A percentile compares a stretch with the other conserved stretches of the same genome.
These are phyloP conservation scores for Clarkia xantiana DNA, from an alignment of 345 rosid genomes.

Conservation along the genomic window DNA sequence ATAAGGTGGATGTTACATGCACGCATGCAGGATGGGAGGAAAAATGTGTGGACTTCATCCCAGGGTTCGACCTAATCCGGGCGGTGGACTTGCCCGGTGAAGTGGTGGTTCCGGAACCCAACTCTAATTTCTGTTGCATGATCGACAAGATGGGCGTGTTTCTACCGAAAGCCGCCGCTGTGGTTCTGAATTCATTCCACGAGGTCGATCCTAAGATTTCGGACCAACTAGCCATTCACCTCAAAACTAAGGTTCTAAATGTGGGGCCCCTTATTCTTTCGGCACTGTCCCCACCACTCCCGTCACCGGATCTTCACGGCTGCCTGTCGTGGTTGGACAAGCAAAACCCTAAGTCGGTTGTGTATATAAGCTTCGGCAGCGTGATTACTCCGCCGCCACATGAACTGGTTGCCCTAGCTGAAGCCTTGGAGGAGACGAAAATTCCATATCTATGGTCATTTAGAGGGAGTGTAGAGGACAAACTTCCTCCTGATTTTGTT, in stretches of 20 bases:
- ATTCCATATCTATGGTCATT: slow-evolving; percentile 63
- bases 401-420: slow-evolving; percentile 33
- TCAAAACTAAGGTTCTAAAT: slow-evolving; percentile 17
- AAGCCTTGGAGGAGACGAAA: slow-evolving; percentile 21
- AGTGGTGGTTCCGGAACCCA: slow-evolving; percentile 1
- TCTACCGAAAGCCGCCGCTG: slow-evolving; percentile 26
- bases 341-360: slow-evolving; percentile 27
- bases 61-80: slow-evolving; percentile 22
- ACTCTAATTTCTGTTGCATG: slow-evolving; percentile 13
- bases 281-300: slow-evolving; percentile 1
- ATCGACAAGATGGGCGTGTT: slow-evolving; percentile 23
- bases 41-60: slow-evolving; percentile 25
- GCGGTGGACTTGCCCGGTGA: slow-evolving; percentile 22
- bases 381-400: slow-evolving; percentile 22
- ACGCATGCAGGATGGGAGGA: too few species aligned
- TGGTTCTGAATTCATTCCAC: slow-evolving; percentile 27
- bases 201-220: slow-evolving; percentile 19
- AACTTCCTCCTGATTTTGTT: slow-evolving; percentile 21
- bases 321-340: slow-evolving; percentile 45
- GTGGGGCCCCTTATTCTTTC: slow-evolving; percentile 27
- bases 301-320: slow-evolving; percentile 17
- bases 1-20: too few species aligned
- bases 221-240: slow-evolving; percentile 15
- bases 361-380: slow-evolving; percentile 57
- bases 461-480: slow-evolving; percentile 12